Conservation (phyloP, 2,329 filamentous ascomycete species). For the Ophiognomonia clavigignenti-juglandacearum region DNA sequence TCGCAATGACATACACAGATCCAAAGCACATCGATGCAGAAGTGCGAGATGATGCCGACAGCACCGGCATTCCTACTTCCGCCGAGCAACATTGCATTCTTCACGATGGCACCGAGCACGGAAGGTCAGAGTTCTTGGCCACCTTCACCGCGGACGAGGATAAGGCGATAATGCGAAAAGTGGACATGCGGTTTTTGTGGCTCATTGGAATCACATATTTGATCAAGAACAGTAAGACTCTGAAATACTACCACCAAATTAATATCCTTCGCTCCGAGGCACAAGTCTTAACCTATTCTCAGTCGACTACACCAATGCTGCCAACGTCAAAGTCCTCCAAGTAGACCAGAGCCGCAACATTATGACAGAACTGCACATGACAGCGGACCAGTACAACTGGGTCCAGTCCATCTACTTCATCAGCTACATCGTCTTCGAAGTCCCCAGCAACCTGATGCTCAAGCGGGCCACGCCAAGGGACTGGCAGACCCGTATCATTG, state of each 20-base stretch:
- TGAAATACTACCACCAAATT: not conserved
- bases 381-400: conserved; percentile 35
- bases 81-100: not conserved
- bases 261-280: not conserved
- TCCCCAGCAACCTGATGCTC: conserved; percentile 32
- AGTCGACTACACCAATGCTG: conserved; percentile 36
- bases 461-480: conserved; percentile 30
- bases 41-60: not conserved
- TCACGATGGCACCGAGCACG: not conserved
- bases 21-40: not conserved
- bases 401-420: conserved; percentile 35
- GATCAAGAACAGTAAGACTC: conserved; percentile 29
- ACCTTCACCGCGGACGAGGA: conserved; percentile 34
- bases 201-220: conserved; percentile 36
- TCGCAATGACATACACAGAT: not conserved
- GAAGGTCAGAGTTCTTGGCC: conserved; percentile 25
- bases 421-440: conserved; percentile 34
- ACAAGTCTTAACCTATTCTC: not conserved
- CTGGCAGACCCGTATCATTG: conserved; percentile 32
- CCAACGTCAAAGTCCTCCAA: conserved; percentile 37
- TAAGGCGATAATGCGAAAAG: conserved; percentile 33
- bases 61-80: not conserved
- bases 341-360: conserved; percentile 32
- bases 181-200: conserved; percentile 31
- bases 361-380: conserved; percentile 33